Percentiles rank a stretch among this genome's conserved stretches.
Evolutionary conservation across 768 basidiomycete species (phyloP).

Genomic region (Boletus huronensis): DNA sequence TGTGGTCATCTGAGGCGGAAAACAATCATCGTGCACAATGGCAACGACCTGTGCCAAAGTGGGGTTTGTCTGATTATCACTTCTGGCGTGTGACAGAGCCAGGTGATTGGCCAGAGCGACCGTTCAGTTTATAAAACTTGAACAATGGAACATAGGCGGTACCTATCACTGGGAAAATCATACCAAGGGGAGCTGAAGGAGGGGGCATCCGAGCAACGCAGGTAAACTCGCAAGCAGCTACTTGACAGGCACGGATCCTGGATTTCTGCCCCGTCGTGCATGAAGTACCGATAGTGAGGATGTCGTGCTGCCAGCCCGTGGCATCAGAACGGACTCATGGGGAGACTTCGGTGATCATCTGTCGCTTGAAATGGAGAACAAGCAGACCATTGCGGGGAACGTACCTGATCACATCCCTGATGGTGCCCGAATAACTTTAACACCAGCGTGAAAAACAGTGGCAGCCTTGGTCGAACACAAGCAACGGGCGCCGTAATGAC

Average conservation of each 20-base stretch:
- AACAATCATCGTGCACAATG: neutral
- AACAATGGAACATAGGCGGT: neutral
- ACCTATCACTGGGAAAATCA: slow-evolving; percentile 2
- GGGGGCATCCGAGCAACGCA: neutral
- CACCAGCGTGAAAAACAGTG: neutral
- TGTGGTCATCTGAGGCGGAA: neutral
- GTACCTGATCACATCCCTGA: neutral
- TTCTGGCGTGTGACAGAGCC: neutral
- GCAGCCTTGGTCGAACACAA: neutral
- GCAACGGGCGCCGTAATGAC: neutral
- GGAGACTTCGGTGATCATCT: neutral
- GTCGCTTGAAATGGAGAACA: neutral
- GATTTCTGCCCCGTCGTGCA: slow-evolving; percentile 2
- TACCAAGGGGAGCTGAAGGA: neutral
- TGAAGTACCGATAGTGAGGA: neutral
- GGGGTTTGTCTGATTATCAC: neutral
- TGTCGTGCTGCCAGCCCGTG: neutral
- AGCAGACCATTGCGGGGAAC: neutral
- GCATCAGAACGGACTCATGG: neutral
- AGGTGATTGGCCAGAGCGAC: neutral
- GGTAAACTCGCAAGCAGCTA: neutral
- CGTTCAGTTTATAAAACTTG: neutral
- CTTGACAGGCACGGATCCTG: neutral
- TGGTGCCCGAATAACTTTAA: neutral
- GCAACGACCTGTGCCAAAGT: neutral